phyloP scores from a whole-genome alignment of 345 rosid genomes.

The Pistacia atlantica region DNA sequence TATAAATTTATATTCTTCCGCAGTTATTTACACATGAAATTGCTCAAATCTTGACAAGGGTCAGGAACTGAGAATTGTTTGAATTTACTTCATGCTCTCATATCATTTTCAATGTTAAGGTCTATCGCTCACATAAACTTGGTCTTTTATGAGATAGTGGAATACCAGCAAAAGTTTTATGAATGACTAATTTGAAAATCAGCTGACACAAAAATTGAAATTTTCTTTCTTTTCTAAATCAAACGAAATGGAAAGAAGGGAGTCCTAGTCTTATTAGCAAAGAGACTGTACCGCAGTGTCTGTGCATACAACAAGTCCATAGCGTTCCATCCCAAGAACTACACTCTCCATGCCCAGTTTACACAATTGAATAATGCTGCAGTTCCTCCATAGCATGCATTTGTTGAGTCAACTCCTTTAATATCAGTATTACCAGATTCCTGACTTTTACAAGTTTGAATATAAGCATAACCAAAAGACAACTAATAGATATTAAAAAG shows the following conservation, averaged over 20 bases:
- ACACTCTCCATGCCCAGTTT: conserved; percentile 99
- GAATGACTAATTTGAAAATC: not conserved
- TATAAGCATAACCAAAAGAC: not conserved
- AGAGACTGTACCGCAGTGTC: conserved; percentile 83
- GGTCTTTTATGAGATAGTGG: not conserved
- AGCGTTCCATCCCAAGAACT: conserved; percentile 91
- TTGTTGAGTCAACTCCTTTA: conserved; percentile 95
- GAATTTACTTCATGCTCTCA: not conserved
- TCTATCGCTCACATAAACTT: not conserved
- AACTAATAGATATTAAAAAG: not conserved
- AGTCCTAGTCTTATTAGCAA: not conserved
- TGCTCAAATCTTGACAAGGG: not conserved
- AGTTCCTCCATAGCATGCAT: conserved; percentile 83
- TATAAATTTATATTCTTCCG: not conserved
- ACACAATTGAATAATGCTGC: conserved; percentile 81
- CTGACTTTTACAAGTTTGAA: conserved; percentile 32
- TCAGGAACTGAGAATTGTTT: not conserved
- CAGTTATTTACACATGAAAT: not conserved
- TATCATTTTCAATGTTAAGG: not conserved
- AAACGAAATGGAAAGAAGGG: not conserved
- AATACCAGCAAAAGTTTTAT: not conserved
- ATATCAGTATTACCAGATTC: conserved; percentile 88
- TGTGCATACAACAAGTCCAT: conserved; percentile 91
- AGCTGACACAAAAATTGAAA: conserved; percentile 4
- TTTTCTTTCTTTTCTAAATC: not conserved